Base-by-base conservation (phyloP, 176 grass and related monocot genomes). In the Lolium multiflorum region DNA sequence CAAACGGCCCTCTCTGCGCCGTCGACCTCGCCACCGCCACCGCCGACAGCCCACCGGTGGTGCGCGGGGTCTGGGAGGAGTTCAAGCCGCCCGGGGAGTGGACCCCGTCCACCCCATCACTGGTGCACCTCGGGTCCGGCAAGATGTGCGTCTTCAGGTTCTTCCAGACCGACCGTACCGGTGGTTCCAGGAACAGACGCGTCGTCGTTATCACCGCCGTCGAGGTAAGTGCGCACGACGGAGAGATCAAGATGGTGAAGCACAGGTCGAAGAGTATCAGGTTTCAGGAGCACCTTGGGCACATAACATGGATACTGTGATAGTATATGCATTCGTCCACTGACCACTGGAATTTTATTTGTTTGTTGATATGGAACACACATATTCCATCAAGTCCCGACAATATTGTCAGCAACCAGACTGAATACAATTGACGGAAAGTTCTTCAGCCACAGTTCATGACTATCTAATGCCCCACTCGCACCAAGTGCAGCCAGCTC, bases 91-190 rank as follows among this genome's bases (percentile, higher is more conserved):
- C 76, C 0, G 18, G 35, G 76, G 76, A 41, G 2, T 39, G 76
- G 52, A 37, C 20, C 28, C 18, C 10, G 18, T 9, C 17, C 31
- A 35, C 31, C 31, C 31, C 31, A 35, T 35, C 31, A 35, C 31
- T 35, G 31, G 76, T 78, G 18, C 54, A 60, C 55, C 54, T 78
- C 28, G 54, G 54, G 54, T 78, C 35, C 55, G 35, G 76, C 54
- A 78, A 78, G 76, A 38, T 78, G 0, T 78, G 54, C 35, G 5
- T 78, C 31, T 38, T 78, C 55, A 60, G 76, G 55, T 78, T 78
- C 54, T 78, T 78, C 20, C 5, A 20, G 11, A 41, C 54, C 3
- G 9, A n/a, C 35, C 11, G 0, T 20, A 43, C 43, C 43, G 1
- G 11, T 9, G 5, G 20, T 2, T 25, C 10, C 4, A 13, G 4